Percentiles rank a stretch among this genome's conserved stretches.
phyloP scores from a whole-genome alignment of 441 rosid genomes.

The Croton setiger region DNA sequence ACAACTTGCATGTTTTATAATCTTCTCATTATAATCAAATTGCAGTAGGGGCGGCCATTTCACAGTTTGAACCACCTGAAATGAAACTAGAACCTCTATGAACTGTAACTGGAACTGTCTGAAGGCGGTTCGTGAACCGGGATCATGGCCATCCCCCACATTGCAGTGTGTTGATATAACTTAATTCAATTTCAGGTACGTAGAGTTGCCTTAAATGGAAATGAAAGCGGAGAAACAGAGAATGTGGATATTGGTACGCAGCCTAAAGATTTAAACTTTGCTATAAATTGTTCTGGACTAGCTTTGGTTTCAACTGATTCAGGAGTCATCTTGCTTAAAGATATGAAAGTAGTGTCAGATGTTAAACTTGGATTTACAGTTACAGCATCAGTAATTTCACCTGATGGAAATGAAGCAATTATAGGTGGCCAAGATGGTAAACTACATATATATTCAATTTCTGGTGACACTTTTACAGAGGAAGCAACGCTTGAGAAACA shows the following conservation, averaged over 20 bases:
- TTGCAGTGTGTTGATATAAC: too few relatives aligned
- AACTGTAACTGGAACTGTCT: too few relatives aligned
- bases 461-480: conserved; percentile 68
- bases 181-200: conserved; percentile 41
- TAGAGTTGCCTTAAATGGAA: conserved; percentile 63
- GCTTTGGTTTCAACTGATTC: conserved; percentile 68
- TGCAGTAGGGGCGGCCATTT: too few relatives aligned
- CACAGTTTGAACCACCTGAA: too few relatives aligned
- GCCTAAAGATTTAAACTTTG: conserved; percentile 84
- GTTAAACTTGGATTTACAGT: conserved; percentile 70
- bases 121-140: too few relatives aligned
- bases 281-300: conserved; percentile 60
- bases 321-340: conserved; percentile 71
- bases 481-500: conserved; percentile 83
- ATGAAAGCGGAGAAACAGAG: conserved; percentile 64
- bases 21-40: too few relatives aligned
- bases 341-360: conserved; percentile 62
- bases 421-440: conserved; percentile 88
- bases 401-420: conserved; percentile 89
- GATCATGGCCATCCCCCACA: too few relatives aligned
- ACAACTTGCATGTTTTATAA: too few relatives aligned
- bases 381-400: conserved; percentile 77
- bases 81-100: too few relatives aligned
- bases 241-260: conserved; percentile 71
- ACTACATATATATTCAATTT: conserved; percentile 62